Conservation (phyloP, 306 rosid species). For the Prunus persica region DNA sequence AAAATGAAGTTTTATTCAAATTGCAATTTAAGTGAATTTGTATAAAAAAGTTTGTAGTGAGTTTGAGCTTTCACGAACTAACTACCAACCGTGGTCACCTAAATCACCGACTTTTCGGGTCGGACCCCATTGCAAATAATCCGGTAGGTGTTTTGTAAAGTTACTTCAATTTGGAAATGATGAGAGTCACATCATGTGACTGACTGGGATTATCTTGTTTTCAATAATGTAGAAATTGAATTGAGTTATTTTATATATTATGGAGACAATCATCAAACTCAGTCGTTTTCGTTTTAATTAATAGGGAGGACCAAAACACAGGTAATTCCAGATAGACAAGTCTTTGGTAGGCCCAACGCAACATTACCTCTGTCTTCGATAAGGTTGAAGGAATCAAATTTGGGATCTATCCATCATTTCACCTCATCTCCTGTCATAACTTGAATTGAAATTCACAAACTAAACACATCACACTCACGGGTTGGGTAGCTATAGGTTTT, state of each 20-base stretch:
- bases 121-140: background rate
- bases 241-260: background rate
- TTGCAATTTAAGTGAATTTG: too few relatives aligned
- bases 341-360: conserved; percentile 11
- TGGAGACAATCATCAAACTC: background rate
- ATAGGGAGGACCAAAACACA: conserved; percentile 1
- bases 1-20: too few relatives aligned
- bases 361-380: background rate
- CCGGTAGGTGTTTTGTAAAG: background rate
- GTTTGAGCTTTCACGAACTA: background rate
- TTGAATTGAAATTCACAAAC: background rate
- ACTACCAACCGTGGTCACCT: background rate
- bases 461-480: too few relatives aligned
- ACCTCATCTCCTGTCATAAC: background rate
- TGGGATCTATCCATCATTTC: background rate
- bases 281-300: background rate
- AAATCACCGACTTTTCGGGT: background rate
- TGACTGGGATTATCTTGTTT: background rate
- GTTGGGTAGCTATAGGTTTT: background rate
- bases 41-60: background rate
- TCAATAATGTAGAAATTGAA: background rate
- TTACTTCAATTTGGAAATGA: background rate
- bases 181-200: background rate
- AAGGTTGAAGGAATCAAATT: background rate
- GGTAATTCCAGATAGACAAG: background rate